These are phyloP conservation scores for Ephemerocybe angulata DNA, from an alignment of 768 basidiomycete genomes.

Conservation along the genomic window DNA sequence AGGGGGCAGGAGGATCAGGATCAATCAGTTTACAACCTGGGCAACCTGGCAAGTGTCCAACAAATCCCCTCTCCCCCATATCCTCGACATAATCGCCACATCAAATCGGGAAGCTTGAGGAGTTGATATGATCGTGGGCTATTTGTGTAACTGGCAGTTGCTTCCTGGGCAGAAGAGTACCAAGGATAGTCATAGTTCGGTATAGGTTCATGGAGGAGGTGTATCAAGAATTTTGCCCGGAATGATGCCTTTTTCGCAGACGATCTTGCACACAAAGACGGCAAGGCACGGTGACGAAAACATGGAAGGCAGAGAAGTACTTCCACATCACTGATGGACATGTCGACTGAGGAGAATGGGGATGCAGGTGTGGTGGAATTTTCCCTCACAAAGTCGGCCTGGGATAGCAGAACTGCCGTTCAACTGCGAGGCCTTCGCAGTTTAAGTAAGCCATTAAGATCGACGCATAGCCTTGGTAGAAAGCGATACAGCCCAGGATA, in stretches of 20 bases:
- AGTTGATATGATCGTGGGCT: no score
- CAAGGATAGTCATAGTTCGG: neutral
- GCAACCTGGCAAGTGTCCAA: neutral
- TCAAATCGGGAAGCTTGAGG: neutral
- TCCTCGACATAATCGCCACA: neutral
- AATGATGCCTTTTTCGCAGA: neutral
- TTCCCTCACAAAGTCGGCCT: neutral
- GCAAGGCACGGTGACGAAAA: neutral
- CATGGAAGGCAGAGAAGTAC: conserved; percentile 5
- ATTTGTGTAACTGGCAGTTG: no score
- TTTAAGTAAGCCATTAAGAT: conserved; percentile 18
- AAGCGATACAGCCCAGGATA: neutral
- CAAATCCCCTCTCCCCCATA: neutral
- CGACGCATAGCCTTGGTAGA: neutral
- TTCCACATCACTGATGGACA: conserved; percentile 7
- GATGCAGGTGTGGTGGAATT: neutral
- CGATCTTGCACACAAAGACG: neutral
- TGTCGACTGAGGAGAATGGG: neutral
- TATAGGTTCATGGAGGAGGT: neutral
- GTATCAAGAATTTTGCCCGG: neutral
- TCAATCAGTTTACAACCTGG: neutral
- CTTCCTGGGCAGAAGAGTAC: no score
- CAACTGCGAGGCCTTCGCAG: conserved; percentile 19
- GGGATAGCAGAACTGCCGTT: neutral
- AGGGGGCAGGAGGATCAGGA: no score